phyloP scores from a whole-genome alignment of 2,329 filamentous ascomycete genomes.

The Arthroderma sp. region DNA sequence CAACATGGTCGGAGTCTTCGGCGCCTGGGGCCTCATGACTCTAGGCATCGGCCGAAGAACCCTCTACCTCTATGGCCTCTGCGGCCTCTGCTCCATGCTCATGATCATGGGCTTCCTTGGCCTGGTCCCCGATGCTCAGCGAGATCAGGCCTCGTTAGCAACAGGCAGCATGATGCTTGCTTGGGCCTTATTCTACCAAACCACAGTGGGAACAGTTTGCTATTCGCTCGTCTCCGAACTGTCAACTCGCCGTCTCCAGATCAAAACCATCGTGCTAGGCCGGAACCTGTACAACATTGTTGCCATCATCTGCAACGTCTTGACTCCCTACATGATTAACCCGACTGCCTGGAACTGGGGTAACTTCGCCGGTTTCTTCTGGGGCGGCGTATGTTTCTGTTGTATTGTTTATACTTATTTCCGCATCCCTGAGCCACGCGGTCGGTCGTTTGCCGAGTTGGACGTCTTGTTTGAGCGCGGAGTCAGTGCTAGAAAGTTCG shows the following conservation, averaged over 20 bases:
- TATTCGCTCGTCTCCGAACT: slow-evolving; percentile 81
- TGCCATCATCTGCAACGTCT: slow-evolving; percentile 63
- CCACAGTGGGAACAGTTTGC: slow-evolving; percentile 77
- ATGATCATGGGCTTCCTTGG: slow-evolving; percentile 75
- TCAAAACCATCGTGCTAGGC: slow-evolving; percentile 82
- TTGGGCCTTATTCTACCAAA: slow-evolving; percentile 73
- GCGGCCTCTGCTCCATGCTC: slow-evolving; percentile 60
- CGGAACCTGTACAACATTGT: slow-evolving; percentile 72
- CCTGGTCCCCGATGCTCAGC: slow-evolving; percentile 50
- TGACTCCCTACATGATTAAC: slow-evolving; percentile 91
- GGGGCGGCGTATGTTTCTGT: slow-evolving; percentile 66
- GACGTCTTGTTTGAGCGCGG: slow-evolving; percentile 69
- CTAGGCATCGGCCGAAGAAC: slow-evolving; percentile 60
- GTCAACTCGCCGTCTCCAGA: slow-evolving; percentile 67
- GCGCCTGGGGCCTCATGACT: slow-evolving; percentile 69
- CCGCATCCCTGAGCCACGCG: slow-evolving; percentile 64
- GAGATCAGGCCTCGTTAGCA: slow-evolving; percentile 52
- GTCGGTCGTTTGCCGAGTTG: slow-evolving; percentile 72
- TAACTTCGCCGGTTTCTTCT: slow-evolving; percentile 80
- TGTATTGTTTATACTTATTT: slow-evolving; percentile 75
- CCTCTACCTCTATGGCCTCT: slow-evolving; percentile 64
- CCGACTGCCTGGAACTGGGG: slow-evolving; percentile 76
- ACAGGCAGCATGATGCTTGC: slow-evolving; percentile 76
- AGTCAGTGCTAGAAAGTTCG: slow-evolving; percentile 59
- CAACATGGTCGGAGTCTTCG: slow-evolving; percentile 68